A percentile compares a stretch with the other conserved stretches of the same genome.
Conservation (phyloP, 2,329 filamentous ascomycete species). For the Cladosporium colombiae region DNA sequence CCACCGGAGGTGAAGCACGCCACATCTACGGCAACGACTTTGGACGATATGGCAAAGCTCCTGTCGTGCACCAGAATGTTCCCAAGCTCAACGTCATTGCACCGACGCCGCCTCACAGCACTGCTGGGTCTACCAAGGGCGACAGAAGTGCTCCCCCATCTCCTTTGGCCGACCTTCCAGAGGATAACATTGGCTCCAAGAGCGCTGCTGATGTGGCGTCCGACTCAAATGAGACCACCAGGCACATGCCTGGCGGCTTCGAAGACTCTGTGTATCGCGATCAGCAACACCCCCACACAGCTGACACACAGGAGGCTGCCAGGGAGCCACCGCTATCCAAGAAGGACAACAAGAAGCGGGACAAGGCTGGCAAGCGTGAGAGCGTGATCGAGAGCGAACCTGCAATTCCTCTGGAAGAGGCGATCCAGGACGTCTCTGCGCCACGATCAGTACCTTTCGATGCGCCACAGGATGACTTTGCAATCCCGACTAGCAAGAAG, state of each 20-base stretch:
- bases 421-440: background rate
- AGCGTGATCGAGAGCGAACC: constrained; percentile 17
- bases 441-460: background rate
- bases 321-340: constrained; percentile 34
- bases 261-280: constrained; percentile 38
- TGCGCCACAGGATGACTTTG: constrained; percentile 23
- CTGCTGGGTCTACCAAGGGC: constrained; percentile 40
- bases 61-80: constrained; percentile 35
- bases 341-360: constrained; percentile 38
- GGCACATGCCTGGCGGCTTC: constrained; percentile 66
- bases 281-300: constrained; percentile 21
- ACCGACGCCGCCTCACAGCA: constrained; percentile 58
- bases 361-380: constrained; percentile 21
- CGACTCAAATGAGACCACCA: constrained; percentile 44
- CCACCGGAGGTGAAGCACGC: constrained; percentile 35
- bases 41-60: constrained; percentile 26
- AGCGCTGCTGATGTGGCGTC: constrained; percentile 42
- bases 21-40: constrained; percentile 21
- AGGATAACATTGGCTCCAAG: constrained; percentile 16
- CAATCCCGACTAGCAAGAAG: constrained; percentile 49
- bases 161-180: constrained; percentile 25
- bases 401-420: constrained; percentile 15
- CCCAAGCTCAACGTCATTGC: constrained; percentile 59
- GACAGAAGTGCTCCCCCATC: constrained; percentile 36
- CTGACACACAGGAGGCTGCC: constrained; percentile 20